A percentile compares a stretch with the other conserved stretches of the same genome.
Evolutionary conservation across 495 filamentous ascomycete genomes (phyloP).

Genomic region (Penicillium argentinense): DNA sequence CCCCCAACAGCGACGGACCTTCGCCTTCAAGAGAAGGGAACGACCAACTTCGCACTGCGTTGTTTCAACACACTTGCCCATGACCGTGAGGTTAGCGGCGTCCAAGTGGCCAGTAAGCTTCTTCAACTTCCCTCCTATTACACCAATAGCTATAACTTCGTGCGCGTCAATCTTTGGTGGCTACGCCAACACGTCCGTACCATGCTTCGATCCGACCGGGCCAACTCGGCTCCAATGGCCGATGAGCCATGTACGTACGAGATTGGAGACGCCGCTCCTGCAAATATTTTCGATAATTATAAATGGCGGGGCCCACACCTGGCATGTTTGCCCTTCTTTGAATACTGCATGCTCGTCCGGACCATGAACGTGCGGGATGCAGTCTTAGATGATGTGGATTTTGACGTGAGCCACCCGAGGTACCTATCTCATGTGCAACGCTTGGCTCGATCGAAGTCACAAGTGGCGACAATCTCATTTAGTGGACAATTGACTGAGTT

Average conservation of each 20-base stretch:
- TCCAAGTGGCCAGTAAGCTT: neutral
- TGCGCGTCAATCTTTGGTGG: neutral
- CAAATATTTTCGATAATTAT: neutral
- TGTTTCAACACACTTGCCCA: neutral
- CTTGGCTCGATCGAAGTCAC: neutral
- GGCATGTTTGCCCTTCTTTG: neutral
- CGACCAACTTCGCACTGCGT: too few species aligned
- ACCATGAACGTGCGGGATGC: slow-evolving; percentile 2
- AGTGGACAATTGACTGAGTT: slow-evolving; percentile 7
- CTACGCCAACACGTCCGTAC: neutral
- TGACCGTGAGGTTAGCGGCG: neutral
- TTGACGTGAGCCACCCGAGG: slow-evolving; percentile 5
- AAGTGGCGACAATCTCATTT: slow-evolving; percentile 6
- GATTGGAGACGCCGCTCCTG: neutral
- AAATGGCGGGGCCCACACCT: neutral
- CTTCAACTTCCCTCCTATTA: neutral
- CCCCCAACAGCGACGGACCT: neutral
- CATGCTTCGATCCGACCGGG: neutral
- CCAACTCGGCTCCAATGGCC: neutral
- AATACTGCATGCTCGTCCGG: neutral
- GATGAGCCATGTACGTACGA: neutral
- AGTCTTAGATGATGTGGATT: slow-evolving; percentile 1
- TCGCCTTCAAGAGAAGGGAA: too few species aligned
- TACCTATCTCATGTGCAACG: slow-evolving; percentile 6
- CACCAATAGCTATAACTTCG: neutral